These are phyloP conservation scores for Pleurozium schreberi DNA, from an alignment of 225 moss, liverwort and hornwort species.

Conservation along the genomic window DNA sequence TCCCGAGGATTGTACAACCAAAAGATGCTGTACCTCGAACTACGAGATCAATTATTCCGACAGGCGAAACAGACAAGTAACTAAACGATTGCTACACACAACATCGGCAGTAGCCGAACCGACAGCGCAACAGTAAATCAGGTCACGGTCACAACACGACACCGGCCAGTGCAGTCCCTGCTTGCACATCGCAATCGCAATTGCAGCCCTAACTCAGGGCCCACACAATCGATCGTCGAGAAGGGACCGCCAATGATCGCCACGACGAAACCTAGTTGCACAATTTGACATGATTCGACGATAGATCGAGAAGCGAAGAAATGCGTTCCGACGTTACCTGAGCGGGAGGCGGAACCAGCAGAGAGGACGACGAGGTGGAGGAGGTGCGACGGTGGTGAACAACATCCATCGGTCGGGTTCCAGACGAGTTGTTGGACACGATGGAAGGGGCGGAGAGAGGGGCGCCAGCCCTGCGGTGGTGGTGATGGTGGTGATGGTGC, in stretches of 20 bases:
- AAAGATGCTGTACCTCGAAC: background rate
- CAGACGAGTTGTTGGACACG: background rate
- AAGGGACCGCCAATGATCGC: background rate
- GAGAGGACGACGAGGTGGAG: slow-evolving; percentile 11
- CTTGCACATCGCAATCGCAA: background rate
- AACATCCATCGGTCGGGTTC: slow-evolving; percentile 37
- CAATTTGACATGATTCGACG: background rate
- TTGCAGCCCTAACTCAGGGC: background rate
- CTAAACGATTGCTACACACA: background rate
- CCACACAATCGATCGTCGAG: background rate
- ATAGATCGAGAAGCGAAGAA: background rate
- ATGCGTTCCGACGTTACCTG: background rate
- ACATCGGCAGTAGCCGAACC: background rate
- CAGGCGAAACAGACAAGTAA: background rate
- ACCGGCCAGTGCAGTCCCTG: background rate
- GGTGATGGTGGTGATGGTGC: background rate
- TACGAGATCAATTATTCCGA: background rate
- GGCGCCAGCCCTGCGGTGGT: slow-evolving; percentile 47
- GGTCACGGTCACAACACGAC: background rate
- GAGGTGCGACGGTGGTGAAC: slow-evolving; percentile 19
- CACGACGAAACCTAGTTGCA: background rate
- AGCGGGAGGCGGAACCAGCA: background rate
- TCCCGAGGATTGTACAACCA: background rate
- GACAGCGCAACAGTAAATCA: background rate
- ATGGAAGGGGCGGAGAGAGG: slow-evolving; percentile 41